These are phyloP conservation scores for Tympanopsis confertula DNA, from an alignment of 2,329 filamentous ascomycete genomes.

Conservation along the genomic window DNA sequence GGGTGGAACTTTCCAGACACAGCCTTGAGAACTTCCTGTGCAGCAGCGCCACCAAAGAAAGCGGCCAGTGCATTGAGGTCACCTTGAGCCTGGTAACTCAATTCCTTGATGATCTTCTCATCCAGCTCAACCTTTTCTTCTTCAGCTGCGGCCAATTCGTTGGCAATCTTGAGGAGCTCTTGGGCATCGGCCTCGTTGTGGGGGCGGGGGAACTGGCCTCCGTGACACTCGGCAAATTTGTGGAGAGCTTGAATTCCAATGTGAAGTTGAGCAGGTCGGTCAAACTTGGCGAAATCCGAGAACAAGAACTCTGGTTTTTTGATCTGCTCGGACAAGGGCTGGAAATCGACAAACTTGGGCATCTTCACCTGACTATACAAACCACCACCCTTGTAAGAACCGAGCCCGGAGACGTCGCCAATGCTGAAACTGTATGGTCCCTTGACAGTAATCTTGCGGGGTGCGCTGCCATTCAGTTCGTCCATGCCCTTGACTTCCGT, in stretches of 20 bases:
- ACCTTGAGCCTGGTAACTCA: constrained; percentile 87
- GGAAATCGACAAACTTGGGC: constrained; percentile 87
- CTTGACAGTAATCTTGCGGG: constrained; percentile 85
- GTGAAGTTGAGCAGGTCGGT: constrained; percentile 84
- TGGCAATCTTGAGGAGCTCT: constrained; percentile 65
- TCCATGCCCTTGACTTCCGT: constrained; percentile 90
- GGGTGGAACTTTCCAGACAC: constrained; percentile 96
- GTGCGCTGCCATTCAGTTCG: constrained; percentile 67
- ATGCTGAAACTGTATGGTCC: constrained; percentile 97
- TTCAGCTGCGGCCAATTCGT: constrained; percentile 62
- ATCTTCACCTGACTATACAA: constrained; percentile 96
- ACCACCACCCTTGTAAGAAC: constrained; percentile 77
- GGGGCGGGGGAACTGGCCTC: constrained; percentile 60
- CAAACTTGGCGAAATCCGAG: constrained; percentile 96
- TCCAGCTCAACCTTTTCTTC: constrained; percentile 75
- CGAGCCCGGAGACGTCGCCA: constrained; percentile 77
- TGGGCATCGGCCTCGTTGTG: constrained; percentile 76
- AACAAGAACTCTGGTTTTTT: constrained; percentile 82
- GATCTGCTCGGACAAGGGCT: constrained; percentile 64
- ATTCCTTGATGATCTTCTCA: constrained; percentile 82
- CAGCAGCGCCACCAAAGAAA: constrained; percentile 85
- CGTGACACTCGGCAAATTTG: constrained; percentile 66
- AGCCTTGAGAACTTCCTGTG: constrained; percentile 91
- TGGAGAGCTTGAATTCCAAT: constrained; percentile 87
- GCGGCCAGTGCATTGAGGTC: constrained; percentile 87